Evolutionary conservation across 306 rosid genomes (phyloP), one percentile per base, ranked within the genome.

Genomic region (Vicia sativa): DNA sequence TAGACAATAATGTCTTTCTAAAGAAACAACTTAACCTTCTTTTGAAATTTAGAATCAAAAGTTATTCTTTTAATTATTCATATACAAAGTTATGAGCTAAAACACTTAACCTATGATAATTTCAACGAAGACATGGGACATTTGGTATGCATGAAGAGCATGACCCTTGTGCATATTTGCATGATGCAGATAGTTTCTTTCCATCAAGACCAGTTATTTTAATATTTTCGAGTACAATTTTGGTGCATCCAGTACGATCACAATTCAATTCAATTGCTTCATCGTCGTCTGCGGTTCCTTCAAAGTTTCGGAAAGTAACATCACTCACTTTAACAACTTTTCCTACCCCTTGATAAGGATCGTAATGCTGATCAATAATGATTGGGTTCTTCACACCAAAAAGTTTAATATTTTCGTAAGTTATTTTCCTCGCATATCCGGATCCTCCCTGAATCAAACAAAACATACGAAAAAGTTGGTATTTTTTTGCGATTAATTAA

Each of bases 361-460:
- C 1, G 7, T 86, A 81, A 9, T 76, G 8, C 1, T 86, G 88
- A 39, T 81, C 66, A 18, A 83, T 81, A 9, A 83, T 55, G 4
- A 83, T 43, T 5, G 91, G 88, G 6, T 80, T 78, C 7, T 38
- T 6, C 0, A 67, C 54, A 11, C 12, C 58, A 2, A 7, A 5
- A 0, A 86, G n/a, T 42, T 1, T 21, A 13, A 86, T 83, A 10
- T 86, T 57, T n/a, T 34, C 38, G 1, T 31, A 31, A 31, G 2
- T 31, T 31, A 31, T 31, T 8, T 31, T 31, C 8, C 8, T 34
- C 9, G 38, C 38, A 34, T 34, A 34, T 1, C 38, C 38, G 0
- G 38, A 34, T 34, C 38, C 38, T 77, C 80, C 19, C 59, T 38
- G 0, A 39, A 6, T 14, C 1, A 45, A 45, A 45, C 7, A 13